These are phyloP conservation scores for Hyaloperonospora arabidopsidis DNA, from an alignment of 352 stramenopile species.

Conservation along the genomic window DNA sequence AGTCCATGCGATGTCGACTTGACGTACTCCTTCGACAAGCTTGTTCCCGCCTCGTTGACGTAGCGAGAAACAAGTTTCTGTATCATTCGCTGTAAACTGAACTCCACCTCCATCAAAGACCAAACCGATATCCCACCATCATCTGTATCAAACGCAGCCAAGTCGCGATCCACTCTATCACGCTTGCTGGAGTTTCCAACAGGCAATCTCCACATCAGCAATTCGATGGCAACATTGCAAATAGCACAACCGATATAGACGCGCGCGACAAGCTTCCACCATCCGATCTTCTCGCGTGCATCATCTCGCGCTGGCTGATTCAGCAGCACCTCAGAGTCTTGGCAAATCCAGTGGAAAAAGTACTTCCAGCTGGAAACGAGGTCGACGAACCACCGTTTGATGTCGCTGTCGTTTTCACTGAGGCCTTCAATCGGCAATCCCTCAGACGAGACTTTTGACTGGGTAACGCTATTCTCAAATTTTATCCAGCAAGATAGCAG, in stretches of 20 bases:
- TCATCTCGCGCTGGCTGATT: slow-evolving; percentile 8
- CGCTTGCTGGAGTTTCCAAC: neutral
- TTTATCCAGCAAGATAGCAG: slow-evolving; percentile 37
- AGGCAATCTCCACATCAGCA: slow-evolving; percentile 13
- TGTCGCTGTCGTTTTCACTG: slow-evolving; percentile 18
- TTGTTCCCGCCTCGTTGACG: slow-evolving; percentile 23
- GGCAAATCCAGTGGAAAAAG: slow-evolving; percentile 52
- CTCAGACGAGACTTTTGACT: slow-evolving; percentile 21
- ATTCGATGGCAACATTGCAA: slow-evolving; percentile 40
- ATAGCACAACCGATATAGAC: slow-evolving; percentile 43
- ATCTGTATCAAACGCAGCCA: slow-evolving; percentile 3
- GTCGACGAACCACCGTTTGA: slow-evolving; percentile 34
- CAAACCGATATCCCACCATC: slow-evolving; percentile 29
- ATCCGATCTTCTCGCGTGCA: slow-evolving; percentile 17
- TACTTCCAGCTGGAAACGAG: slow-evolving; percentile 48
- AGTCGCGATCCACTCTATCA: neutral
- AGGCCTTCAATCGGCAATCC: slow-evolving; percentile 15
- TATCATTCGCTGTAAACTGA: slow-evolving; percentile 43
- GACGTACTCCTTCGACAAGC: slow-evolving; percentile 34
- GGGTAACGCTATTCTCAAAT: slow-evolving; percentile 29
- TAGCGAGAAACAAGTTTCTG: slow-evolving; percentile 29
- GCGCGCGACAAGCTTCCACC: slow-evolving; percentile 41
- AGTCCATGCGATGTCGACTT: slow-evolving; percentile 28
- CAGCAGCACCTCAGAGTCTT: slow-evolving; percentile 24
- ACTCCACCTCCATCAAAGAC: slow-evolving; percentile 48